Evolutionary conservation across 352 stramenopile species (phyloP).

Genomic region (Phytophthora tentaculata): DNA sequence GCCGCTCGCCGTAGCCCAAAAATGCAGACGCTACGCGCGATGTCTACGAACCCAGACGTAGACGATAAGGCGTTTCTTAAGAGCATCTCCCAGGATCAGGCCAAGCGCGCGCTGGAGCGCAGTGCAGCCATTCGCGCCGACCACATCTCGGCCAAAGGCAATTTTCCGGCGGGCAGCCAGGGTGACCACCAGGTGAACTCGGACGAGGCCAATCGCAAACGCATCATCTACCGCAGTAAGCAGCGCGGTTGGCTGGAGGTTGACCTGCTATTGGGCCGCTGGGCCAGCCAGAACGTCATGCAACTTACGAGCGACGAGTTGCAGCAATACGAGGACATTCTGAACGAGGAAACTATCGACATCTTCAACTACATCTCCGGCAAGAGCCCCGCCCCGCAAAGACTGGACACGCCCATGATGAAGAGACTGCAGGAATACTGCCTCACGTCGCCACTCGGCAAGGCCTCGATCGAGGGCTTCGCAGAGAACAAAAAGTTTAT

Average conservation of each 20-base stretch:
- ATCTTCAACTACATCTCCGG: slow-evolving; percentile 98
- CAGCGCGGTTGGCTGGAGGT: slow-evolving; percentile 97
- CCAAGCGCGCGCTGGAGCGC: slow-evolving; percentile 53
- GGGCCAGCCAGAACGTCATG: slow-evolving; percentile 93
- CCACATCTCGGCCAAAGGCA: slow-evolving; percentile 46
- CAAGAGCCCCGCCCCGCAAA: slow-evolving; percentile 82
- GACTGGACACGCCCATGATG: slow-evolving; percentile 89
- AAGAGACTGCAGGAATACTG: slow-evolving; percentile 93
- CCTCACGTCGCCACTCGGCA: slow-evolving; percentile 89
- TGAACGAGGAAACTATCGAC: slow-evolving; percentile 98
- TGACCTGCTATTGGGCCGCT: slow-evolving; percentile 94
- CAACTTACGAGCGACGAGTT: slow-evolving; percentile 81
- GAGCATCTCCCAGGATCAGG: slow-evolving; percentile 59
- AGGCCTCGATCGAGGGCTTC: slow-evolving; percentile 82
- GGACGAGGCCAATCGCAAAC: slow-evolving; percentile 87
- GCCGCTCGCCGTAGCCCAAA: slow-evolving; percentile 1
- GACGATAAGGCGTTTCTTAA: slow-evolving; percentile 63
- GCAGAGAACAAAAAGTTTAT: slow-evolving; percentile 85
- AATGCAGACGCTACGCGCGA: slow-evolving; percentile 22
- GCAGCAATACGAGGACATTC: slow-evolving; percentile 95
- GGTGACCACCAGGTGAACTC: slow-evolving; percentile 55
- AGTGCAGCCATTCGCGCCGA: slow-evolving; percentile 63
- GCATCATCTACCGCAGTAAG: slow-evolving; percentile 95
- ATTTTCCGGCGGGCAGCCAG: slow-evolving; percentile 60
- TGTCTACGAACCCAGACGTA: slow-evolving; percentile 44